Percentiles rank a stretch among this genome's conserved stretches.
These are phyloP conservation scores for Linderniella brevidens DNA, from an alignment of 257 asterid genomes.

Conservation along the genomic window DNA sequence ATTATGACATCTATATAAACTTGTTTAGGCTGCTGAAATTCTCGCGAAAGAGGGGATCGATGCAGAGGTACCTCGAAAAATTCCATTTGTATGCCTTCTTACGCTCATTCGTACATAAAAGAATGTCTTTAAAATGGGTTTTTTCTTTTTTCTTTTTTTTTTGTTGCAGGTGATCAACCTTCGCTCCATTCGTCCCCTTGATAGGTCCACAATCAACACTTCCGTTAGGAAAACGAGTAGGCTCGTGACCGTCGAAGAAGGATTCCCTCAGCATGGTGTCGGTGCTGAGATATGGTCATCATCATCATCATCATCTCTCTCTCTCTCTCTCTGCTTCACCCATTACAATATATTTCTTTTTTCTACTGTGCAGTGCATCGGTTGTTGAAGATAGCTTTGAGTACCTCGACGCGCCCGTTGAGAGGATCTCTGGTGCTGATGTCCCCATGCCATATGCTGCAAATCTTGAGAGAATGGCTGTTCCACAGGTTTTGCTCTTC, in stretches of 20 bases:
- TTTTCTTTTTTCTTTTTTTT: not conserved
- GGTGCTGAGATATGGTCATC: conserved; percentile 80
- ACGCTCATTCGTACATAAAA: not conserved
- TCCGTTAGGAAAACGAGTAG: conserved; percentile 78
- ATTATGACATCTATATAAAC: not conserved
- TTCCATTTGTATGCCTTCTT: not conserved
- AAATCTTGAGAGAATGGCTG: conserved; percentile 51
- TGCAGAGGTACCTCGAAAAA: conserved; percentile 55
- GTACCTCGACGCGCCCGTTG: conserved; percentile 59
- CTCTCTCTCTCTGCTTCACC: not conserved
- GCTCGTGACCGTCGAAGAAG: conserved; percentile 82
- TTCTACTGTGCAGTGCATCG: conserved; percentile 27
- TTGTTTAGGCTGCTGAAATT: conserved; percentile 62
- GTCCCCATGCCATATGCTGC: conserved; percentile 67
- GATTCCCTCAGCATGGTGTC: conserved; percentile 79
- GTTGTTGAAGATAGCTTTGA: conserved; percentile 47
- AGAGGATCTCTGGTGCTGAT: conserved; percentile 54
- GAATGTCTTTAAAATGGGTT: not conserved
- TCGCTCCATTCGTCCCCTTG: conserved; percentile 73
- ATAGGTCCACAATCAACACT: conserved; percentile 45
- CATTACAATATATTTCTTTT: conserved; percentile 1
- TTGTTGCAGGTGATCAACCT: conserved; percentile 56
- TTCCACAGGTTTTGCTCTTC: conserved; percentile 36
- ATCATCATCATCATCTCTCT: not conserved
- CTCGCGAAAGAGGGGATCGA: conserved; percentile 75